Base-by-base conservation (phyloP, 2,329 filamentous ascomycete species). In the Botrytis tulipae region DNA sequence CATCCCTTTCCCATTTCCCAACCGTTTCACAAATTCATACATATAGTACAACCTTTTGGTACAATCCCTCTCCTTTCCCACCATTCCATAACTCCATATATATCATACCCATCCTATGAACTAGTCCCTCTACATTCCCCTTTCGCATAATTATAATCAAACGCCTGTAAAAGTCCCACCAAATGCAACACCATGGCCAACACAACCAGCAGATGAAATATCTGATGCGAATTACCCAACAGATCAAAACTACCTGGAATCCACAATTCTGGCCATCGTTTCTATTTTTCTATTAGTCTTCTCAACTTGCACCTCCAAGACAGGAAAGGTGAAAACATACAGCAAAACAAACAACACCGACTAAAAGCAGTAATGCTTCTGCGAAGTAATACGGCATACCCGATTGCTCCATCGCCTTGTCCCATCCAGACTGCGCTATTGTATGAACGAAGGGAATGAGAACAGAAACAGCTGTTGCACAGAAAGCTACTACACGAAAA, bases 161-260 rank as follows among this genome's bases (percentile, higher is more conserved):
- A 71, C 22, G 68, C 59, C 62, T 74, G 62, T 29, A 69, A 65
- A 29, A 73, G 48, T 1, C 67, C 72, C 51, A 62, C 51, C 3
- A 65, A n/a, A 40, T 77, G 76, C 29, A 69, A 73, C 1, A 73
- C 79, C 65, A 76, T 20, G 14, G 67, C 72, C 4, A 73, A 32
- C 16, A 72, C 72, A 65, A 74, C 60, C 20, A 78, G 44, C 8
- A 79, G 54, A 73, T 79, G 78, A 63, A 79, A 79, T 6, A 79
- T 76, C 44, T 78, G 75, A 66, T 79, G 78, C 0, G 75, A 78
- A 44, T 63, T 63, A 10, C 77, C 77, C 5, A 71, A 71, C 9
- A 79, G 62, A 71, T 79, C 76, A 63, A 79, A 79, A 59, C 63
- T 70, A 22, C 77, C 76, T 12, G 76, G 77, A 16, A 67, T 67